These are phyloP conservation scores for Leptographium lundbergii DNA, from an alignment of 2,329 filamentous ascomycete genomes.

Conservation along the genomic window DNA sequence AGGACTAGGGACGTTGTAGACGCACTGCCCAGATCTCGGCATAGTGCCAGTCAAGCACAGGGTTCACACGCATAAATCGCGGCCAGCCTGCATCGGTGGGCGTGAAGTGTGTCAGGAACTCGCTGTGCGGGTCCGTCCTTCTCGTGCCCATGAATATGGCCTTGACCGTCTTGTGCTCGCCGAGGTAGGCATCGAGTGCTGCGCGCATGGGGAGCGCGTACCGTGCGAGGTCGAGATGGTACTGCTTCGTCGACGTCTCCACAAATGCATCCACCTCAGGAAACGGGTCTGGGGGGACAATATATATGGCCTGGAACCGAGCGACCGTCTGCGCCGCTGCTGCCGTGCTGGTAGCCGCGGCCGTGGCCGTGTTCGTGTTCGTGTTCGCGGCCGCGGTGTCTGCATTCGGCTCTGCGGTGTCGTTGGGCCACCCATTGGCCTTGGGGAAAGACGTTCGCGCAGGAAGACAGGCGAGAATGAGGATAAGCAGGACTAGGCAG, in stretches of 20 bases:
- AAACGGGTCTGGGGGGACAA: slow-evolving; percentile 75
- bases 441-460: slow-evolving; percentile 7
- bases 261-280: slow-evolving; percentile 80
- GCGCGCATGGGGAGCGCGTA: slow-evolving; percentile 70
- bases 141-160: slow-evolving; percentile 83
- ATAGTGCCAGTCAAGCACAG: slow-evolving; percentile 96
- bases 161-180: slow-evolving; percentile 48
- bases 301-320: slow-evolving; percentile 69
- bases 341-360: neutral
- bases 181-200: slow-evolving; percentile 67
- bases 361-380: no score
- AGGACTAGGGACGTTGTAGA: neutral
- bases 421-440: neutral
- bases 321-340: slow-evolving; percentile 1
- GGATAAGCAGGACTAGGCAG: slow-evolving; percentile 80
- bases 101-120: slow-evolving; percentile 67
- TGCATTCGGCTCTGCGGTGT: neutral
- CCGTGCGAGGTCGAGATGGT: slow-evolving; percentile 63
- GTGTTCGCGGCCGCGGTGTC: neutral
- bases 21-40: slow-evolving; percentile 85
- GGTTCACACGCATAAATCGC: slow-evolving; percentile 81
- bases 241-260: slow-evolving; percentile 46
- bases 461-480: slow-evolving; percentile 60
- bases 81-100: slow-evolving; percentile 86
- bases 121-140: slow-evolving; percentile 84